Conservation (phyloP, 495 filamentous ascomycete species). For the Lentithecium fluviatile region DNA sequence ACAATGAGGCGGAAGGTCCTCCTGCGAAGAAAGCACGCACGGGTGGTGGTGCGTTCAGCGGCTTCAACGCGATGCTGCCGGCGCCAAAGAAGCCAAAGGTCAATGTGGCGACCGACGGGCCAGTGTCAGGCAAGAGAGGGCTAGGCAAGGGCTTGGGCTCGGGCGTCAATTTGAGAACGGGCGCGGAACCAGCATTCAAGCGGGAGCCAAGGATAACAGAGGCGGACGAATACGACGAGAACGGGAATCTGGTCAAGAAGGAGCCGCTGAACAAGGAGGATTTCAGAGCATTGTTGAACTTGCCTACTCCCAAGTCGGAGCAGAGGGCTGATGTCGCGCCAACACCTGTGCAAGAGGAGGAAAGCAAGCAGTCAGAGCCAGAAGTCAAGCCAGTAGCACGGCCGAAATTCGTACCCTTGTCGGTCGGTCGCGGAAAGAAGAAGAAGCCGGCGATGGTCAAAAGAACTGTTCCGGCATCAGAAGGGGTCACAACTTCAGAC, state of each 20-base stretch:
- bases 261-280: slow-evolving; percentile 17
- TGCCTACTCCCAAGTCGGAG: slow-evolving; percentile 9
- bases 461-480: background rate
- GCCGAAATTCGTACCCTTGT: slow-evolving; percentile 84
- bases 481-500: background rate
- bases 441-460: slow-evolving; percentile 52
- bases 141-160: slow-evolving; percentile 42
- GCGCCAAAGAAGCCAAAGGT: slow-evolving; percentile 85
- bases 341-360: background rate
- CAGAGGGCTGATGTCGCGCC: background rate
- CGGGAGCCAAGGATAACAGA: slow-evolving; percentile 46
- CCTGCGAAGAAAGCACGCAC: slow-evolving; percentile 69
- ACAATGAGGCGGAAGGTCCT: slow-evolving; percentile 54
- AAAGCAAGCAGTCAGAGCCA: slow-evolving; percentile 27
- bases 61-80: slow-evolving; percentile 84
- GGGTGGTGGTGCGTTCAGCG: slow-evolving; percentile 61
- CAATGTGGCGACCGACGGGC: slow-evolving; percentile 42
- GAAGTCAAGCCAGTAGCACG: slow-evolving; percentile 67
- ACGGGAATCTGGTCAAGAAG: slow-evolving; percentile 10
- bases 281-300: slow-evolving; percentile 23
- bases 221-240: slow-evolving; percentile 17
- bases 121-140: slow-evolving; percentile 43
- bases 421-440: slow-evolving; percentile 60
- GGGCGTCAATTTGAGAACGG: slow-evolving; percentile 74
- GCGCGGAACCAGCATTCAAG: slow-evolving; percentile 73